Conservation (phyloP, 192 early-diverging fungal species). For the Backusella westeae region DNA sequence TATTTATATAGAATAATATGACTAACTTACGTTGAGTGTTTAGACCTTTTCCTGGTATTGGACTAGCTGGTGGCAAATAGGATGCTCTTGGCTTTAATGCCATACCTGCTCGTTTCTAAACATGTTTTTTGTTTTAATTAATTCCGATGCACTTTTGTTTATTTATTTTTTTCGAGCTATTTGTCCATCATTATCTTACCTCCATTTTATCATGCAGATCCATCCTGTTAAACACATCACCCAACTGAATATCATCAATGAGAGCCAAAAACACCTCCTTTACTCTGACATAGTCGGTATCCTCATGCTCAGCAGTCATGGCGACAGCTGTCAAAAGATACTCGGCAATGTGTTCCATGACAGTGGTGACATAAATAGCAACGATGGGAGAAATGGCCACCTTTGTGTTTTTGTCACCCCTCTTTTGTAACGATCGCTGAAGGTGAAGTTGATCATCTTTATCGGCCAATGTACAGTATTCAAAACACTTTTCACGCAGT, state of each 20-base stretch:
- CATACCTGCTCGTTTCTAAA: slow-evolving; percentile 19
- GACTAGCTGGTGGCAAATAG: not conserved
- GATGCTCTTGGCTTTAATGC: not conserved
- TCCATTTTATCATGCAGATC: slow-evolving; percentile 34
- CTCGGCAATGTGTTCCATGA: slow-evolving; percentile 59
- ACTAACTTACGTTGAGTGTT: slow-evolving; percentile 7
- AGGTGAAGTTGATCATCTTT: slow-evolving; percentile 26
- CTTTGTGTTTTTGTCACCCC: not conserved
- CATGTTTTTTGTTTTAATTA: not conserved
- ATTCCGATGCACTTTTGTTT: not conserved
- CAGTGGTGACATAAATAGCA: slow-evolving; percentile 59
- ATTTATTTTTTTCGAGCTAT: too few relatives aligned
- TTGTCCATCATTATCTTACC: not conserved
- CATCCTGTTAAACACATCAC: slow-evolving; percentile 46
- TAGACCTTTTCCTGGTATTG: not conserved
- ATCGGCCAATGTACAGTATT: slow-evolving; percentile 54
- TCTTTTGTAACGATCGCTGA: slow-evolving; percentile 15
- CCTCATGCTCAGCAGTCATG: slow-evolving; percentile 47
- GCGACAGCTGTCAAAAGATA: slow-evolving; percentile 49
- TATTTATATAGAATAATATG: not conserved
- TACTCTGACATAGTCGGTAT: slow-evolving; percentile 49
- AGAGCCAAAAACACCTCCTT: slow-evolving; percentile 51
- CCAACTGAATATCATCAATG: slow-evolving; percentile 52
- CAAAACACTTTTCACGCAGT: slow-evolving; percentile 52
- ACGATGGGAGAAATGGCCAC: slow-evolving; percentile 36